Percentiles rank a stretch among this genome's conserved stretches.
Evolutionary conservation across 2,329 filamentous ascomycete genomes (phyloP).

Genomic region (Cladobotryum protrusum): DNA sequence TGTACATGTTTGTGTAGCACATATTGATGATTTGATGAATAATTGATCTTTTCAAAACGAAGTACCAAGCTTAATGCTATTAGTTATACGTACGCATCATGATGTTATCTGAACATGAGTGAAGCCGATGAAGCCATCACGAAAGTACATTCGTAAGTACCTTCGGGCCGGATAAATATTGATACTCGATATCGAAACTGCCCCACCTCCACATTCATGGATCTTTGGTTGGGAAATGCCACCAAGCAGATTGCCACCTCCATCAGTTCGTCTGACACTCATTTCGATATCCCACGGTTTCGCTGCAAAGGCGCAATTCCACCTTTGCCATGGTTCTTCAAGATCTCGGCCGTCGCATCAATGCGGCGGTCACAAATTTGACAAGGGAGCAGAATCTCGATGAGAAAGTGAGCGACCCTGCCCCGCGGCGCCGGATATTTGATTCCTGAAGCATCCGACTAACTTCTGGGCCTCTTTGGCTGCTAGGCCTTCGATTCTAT

Average conservation of each 20-base stretch:
- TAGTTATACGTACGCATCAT: background rate
- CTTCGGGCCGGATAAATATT: slow-evolving; percentile 10
- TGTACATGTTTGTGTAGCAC: too few relatives aligned
- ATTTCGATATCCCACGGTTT: background rate
- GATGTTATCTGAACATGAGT: background rate
- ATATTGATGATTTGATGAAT: too few relatives aligned
- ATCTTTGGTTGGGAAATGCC: slow-evolving; percentile 8
- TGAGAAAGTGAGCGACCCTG: slow-evolving; percentile 66
- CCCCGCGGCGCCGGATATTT: slow-evolving; percentile 1
- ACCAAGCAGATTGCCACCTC: slow-evolving; percentile 6
- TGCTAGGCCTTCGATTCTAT: slow-evolving; percentile 86
- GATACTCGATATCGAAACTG: background rate
- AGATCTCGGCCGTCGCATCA: slow-evolving; percentile 97
- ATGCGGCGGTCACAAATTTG: slow-evolving; percentile 88
- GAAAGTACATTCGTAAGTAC: background rate
- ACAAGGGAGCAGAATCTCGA: slow-evolving; percentile 89
- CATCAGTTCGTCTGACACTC: slow-evolving; percentile 2
- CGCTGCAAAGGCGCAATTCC: background rate
- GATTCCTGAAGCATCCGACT: slow-evolving; percentile 3
- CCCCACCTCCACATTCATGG: slow-evolving; percentile 6
- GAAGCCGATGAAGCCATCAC: background rate
- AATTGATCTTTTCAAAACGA: too few relatives aligned
- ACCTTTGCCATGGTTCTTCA: slow-evolving; percentile 78
- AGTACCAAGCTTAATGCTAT: too few relatives aligned
- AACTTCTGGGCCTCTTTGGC: background rate